Evolutionary conservation across 139 green algal genomes (phyloP), one percentile per base, ranked within the genome.

Genomic region (Bryopsis sp.): DNA sequence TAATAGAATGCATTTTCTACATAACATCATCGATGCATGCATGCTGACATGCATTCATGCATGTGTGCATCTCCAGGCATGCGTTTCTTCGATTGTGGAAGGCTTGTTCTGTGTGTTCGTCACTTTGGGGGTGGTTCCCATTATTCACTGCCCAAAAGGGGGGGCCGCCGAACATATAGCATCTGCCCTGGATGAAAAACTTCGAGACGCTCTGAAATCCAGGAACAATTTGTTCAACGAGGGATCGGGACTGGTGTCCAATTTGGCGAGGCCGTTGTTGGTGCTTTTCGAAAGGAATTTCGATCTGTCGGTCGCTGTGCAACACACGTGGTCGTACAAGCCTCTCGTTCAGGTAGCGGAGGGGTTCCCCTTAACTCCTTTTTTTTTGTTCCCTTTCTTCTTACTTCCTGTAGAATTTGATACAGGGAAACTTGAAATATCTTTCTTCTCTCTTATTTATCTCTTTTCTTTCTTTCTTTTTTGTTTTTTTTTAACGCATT

Each of bases 281-380:
- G 87, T 80, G 62, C 78, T 99, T 0, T 95, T 99, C 64, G 95
- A 99, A 81, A 82, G 95, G 48, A 97, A 95, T 79, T 97, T 96
- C 68, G 95, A 99, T 81, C 81, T 99, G 19, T 80, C 77, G 3
- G 78, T 81, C 3, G 78, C 79, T 61, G 72, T 97, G 70, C 89
- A 97, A 77, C 95, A 99, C 72, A 54, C 73, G 8, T 99, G 90
- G 89, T 93, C 86, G 0, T 99, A 99, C 79, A 89, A 96, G 68
- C 90, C 95, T 7, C 75, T 99, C n/a, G 95, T 99, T 65, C 77
- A 86, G 39, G 77, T 76, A n/a, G n/a, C n/a, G n/a, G n/a, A n/a
- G n/a, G n/a, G n/a, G n/a, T n/a, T n/a, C n/a, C n/a, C n/a, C n/a
- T n/a, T n/a, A n/a, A n/a, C n/a, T n/a, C n/a, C n/a, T n/a, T n/a